These are phyloP conservation scores for Pseudomassariella vexata DNA, from an alignment of 2,329 filamentous ascomycete genomes.

Conservation along the genomic window DNA sequence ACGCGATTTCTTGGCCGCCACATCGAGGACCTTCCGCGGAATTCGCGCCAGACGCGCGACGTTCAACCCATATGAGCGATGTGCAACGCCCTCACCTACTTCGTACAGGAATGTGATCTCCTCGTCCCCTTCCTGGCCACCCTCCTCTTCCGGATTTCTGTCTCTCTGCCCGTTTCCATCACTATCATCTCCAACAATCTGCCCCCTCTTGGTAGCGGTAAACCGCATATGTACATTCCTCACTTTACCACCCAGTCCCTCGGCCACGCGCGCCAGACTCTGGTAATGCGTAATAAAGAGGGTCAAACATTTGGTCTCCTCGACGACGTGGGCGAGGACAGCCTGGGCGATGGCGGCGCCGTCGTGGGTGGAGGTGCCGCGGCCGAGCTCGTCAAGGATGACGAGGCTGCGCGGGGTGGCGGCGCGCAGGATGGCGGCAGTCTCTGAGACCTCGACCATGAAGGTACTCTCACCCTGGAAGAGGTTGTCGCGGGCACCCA, in stretches of 20 bases:
- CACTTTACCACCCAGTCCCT: conserved; percentile 60
- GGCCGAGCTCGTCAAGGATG: conserved; percentile 89
- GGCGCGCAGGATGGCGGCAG: conserved; percentile 81
- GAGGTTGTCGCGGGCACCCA: conserved; percentile 95
- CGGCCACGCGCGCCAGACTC: conserved; percentile 65
- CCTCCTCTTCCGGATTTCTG: conserved; percentile 21
- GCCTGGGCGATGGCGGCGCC: conserved; percentile 93
- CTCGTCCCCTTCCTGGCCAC: conserved; percentile 50
- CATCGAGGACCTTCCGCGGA: conserved; percentile 68
- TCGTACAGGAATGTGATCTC: conserved; percentile 95
- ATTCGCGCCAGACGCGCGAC: conserved; percentile 83
- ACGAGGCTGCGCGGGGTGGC: conserved; percentile 81
- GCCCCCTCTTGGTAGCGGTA: conserved; percentile 28
- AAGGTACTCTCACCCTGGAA: conserved; percentile 93
- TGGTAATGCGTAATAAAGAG: conserved; percentile 99
- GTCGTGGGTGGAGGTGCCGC: conserved; percentile 92
- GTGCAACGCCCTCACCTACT: conserved; percentile 82
- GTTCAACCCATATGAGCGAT: conserved; percentile 91
- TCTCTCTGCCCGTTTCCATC: conserved; percentile 12
- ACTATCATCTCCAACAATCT: background rate
- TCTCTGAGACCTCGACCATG: conserved; percentile 96
- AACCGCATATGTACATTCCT: conserved; percentile 96
- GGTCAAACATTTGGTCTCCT: conserved; percentile 68
- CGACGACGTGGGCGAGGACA: conserved; percentile 79
- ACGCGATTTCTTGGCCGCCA: conserved; percentile 72